Conservation (phyloP, 129 eudicot species). For the Saussurea involucrata region DNA sequence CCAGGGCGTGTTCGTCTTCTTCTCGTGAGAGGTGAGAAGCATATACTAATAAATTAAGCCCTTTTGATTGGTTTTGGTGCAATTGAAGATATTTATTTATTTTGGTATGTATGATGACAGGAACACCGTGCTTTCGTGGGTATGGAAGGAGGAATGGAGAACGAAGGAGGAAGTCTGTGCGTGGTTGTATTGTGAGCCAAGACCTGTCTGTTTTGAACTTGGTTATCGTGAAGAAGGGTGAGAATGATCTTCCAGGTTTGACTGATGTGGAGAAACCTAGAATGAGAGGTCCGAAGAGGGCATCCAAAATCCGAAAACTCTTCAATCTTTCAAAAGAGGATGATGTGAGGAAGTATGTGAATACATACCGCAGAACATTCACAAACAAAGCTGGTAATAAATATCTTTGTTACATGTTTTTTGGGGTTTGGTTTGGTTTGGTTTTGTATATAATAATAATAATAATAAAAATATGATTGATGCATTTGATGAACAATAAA, state of each 20-base stretch:
- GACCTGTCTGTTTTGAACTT: constrained; percentile 59
- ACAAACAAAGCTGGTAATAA: constrained; percentile 50
- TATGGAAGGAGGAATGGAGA: constrained; percentile 65
- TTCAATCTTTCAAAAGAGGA: constrained; percentile 69
- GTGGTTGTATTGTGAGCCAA: constrained; percentile 66
- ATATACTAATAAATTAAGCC: not conserved
- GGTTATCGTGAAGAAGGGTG: constrained; percentile 73
- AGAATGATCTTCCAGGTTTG: constrained; percentile 68
- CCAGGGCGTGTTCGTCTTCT: constrained; percentile 83
- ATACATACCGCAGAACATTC: constrained; percentile 65
- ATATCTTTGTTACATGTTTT: too few species aligned
- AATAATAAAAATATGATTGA: not conserved
- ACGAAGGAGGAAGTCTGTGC: constrained; percentile 63
- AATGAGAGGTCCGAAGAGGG: constrained; percentile 78
- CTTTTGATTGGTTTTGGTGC: not conserved
- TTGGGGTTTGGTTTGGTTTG: not conserved
- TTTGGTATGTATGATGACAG: constrained; percentile 20
- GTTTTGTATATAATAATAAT: not conserved
- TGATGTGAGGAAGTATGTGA: constrained; percentile 73
- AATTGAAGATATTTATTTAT: not conserved
- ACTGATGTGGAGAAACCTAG: constrained; percentile 71
- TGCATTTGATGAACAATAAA: not conserved
- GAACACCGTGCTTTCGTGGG: constrained; percentile 56
- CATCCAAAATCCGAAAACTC: constrained; percentile 68
- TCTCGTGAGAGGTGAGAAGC: constrained; percentile 55